Evolutionary conservation across 306 rosid species (phyloP), one percentile per base, ranked within the genome.

Genomic region (Luffa acutangula): DNA sequence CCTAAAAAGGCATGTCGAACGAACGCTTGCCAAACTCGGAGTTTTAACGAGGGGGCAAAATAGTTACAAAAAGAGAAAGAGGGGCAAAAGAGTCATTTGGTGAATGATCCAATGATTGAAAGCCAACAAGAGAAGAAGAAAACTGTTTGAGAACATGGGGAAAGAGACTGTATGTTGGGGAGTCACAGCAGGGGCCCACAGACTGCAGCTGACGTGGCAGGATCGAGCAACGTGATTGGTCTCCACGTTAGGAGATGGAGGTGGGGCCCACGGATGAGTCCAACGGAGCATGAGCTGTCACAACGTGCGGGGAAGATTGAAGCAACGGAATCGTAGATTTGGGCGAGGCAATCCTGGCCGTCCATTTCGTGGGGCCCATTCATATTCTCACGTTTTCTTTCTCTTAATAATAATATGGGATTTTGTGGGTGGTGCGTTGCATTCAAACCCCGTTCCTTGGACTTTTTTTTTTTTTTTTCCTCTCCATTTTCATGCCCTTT

Each of bases 271-370:
- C 81, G 90, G 56, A 53, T 31, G 3, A 14, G 74, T 73, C 85
- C 94, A 80, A 87, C 89, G 57, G 83, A 51, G 82, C 79, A 81
- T 94, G 94, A 92, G 91, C 92, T 92, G 94, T 90, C 87, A 83
- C 75, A 82, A 86, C 82, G 87, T 90, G 95, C 80, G 80, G 76
- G 81, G 78, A 57, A 18, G 85, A 65, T 53, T 39, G 13, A 13
- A 67, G 11, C 10, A 36, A 3, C 3, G 8, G 34, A 72, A 87
- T 85, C 92, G 20, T 5, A 83, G 6, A 63, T 81, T 9, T 0
- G 21, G 2, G 34, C 3, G 1, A 2, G 20, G 12, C 48, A 76
- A 86, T 85, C 83, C 1, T 18, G 21, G 33, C 84, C 89, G 88
- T 91, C 53, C 39, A 66, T 33, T 69, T 4, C 3, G 62, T 21